A percentile compares a stretch with the other conserved stretches of the same genome.
These are phyloP conservation scores for Pseudogymnoascus sp. DNA, from an alignment of 2,329 filamentous ascomycete species.

Conservation along the genomic window DNA sequence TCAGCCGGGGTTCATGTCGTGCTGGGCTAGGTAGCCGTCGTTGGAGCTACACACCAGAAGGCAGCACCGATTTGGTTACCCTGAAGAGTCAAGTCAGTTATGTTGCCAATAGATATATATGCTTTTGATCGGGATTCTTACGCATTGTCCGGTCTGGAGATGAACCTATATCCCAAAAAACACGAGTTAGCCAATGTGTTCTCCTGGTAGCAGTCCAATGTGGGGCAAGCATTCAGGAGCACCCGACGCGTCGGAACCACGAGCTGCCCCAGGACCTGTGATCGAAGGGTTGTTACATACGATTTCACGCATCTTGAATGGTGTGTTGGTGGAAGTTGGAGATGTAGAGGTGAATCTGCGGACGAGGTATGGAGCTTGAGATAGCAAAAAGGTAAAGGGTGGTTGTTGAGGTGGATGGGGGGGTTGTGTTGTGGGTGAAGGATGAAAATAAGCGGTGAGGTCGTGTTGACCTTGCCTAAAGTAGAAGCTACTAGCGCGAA, in stretches of 20 bases:
- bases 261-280: not conserved
- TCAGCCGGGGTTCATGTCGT: slow-evolving; percentile 30
- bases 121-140: slow-evolving; percentile 43
- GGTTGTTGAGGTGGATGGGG: slow-evolving; percentile 7
- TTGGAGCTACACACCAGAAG: slow-evolving; percentile 66
- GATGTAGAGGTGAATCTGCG: slow-evolving; percentile 8
- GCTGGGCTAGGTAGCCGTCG: slow-evolving; percentile 25
- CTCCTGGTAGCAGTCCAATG: slow-evolving; percentile 32
- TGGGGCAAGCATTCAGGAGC: slow-evolving; percentile 30
- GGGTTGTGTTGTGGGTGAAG: slow-evolving; percentile 8
- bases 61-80: slow-evolving; percentile 99
- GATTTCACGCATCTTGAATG: slow-evolving; percentile 64
- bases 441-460: slow-evolving; percentile 10
- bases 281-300: slow-evolving; percentile 39
- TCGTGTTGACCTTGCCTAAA: slow-evolving; percentile 9
- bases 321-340: slow-evolving; percentile 16
- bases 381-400: slow-evolving; percentile 9
- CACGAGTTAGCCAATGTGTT: slow-evolving; percentile 45
- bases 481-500: slow-evolving; percentile 5
- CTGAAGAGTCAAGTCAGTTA: slow-evolving; percentile 39
- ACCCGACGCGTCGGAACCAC: slow-evolving; percentile 31
- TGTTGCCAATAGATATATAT: slow-evolving; percentile 11
- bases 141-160: slow-evolving; percentile 99
- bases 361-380: slow-evolving; percentile 14
- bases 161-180: slow-evolving; percentile 67